Percentiles rank a stretch among this genome's conserved stretches.
Conservation (phyloP, 345 rosid genomes). For the Euclidium syriacum region DNA sequence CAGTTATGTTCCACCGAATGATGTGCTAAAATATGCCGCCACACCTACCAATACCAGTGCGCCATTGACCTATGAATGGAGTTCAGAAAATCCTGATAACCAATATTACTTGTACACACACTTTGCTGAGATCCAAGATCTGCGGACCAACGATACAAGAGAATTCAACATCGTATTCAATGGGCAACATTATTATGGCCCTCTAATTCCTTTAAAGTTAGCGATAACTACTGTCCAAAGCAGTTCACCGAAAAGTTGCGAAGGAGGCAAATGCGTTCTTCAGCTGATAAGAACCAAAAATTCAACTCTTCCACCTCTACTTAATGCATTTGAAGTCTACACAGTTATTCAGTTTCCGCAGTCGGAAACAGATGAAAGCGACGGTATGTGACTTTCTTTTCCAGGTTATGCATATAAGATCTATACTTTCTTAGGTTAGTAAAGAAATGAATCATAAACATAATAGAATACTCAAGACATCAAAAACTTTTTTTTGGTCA, state of each 20-base stretch:
- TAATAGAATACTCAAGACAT: no score
- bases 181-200: neutral
- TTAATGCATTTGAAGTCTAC: constrained; percentile 24
- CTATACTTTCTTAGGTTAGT: neutral
- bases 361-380: neutral
- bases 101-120: no score
- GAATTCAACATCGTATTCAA: no score
- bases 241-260: neutral
- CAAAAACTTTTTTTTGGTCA: no score
- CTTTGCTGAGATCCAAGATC: no score
- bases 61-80: no score
- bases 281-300: neutral
- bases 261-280: neutral
- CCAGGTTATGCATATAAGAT: neutral
- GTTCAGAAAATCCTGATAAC: no score
- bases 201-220: neutral
- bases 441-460: neutral
- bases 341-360: neutral
- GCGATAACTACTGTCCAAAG: neutral
- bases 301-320: constrained; percentile 27
- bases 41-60: no score
- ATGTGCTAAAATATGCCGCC: no score
- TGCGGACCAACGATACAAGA: no score
- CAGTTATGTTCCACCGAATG: no score
- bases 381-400: neutral